phyloP scores from a whole-genome alignment of 2,329 filamentous ascomycete genomes.

The Aspergillus latus region DNA sequence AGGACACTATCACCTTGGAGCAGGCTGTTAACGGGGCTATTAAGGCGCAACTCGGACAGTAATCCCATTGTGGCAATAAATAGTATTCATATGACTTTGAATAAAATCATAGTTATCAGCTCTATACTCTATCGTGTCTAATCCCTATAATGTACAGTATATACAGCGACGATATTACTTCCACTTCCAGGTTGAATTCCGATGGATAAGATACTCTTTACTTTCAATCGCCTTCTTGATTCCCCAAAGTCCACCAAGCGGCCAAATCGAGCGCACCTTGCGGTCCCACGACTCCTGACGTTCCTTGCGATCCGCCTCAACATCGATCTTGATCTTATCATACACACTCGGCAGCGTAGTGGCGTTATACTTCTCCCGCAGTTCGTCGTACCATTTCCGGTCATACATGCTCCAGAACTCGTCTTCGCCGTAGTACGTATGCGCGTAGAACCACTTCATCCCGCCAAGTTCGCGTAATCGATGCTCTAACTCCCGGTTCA shows the following conservation, averaged over 20 bases:
- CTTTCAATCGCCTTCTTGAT: conserved; percentile 21
- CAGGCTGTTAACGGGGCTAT: conserved; percentile 43
- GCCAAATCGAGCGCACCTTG: conserved; percentile 16
- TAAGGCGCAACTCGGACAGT: conserved; percentile 8
- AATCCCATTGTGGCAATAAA: neutral
- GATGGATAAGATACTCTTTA: conserved; percentile 21
- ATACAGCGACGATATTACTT: conserved; percentile 9
- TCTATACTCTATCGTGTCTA: neutral
- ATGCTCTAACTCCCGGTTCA: conserved; percentile 70
- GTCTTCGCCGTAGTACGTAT: conserved; percentile 73
- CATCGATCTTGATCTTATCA: conserved; percentile 24
- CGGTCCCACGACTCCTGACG: conserved; percentile 18
- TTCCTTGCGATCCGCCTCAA: conserved; percentile 12
- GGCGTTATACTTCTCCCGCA: conserved; percentile 43
- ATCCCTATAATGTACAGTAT: conserved; percentile 5
- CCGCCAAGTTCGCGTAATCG: conserved; percentile 69
- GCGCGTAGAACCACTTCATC: conserved; percentile 84
- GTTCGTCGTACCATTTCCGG: conserved; percentile 35
- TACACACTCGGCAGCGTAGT: conserved; percentile 23
- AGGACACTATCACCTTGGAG: conserved; percentile 55
- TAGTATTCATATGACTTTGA: neutral
- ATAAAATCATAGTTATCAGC: too few relatives aligned
- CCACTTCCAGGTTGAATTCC: conserved; percentile 21
- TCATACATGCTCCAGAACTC: conserved; percentile 49
- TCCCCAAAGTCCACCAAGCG: conserved; percentile 18